Percentiles rank a stretch among this genome's conserved stretches.
Evolutionary conservation across 1,139 yeast genomes (phyloP).

Genomic region (Torulaspora globosa): DNA sequence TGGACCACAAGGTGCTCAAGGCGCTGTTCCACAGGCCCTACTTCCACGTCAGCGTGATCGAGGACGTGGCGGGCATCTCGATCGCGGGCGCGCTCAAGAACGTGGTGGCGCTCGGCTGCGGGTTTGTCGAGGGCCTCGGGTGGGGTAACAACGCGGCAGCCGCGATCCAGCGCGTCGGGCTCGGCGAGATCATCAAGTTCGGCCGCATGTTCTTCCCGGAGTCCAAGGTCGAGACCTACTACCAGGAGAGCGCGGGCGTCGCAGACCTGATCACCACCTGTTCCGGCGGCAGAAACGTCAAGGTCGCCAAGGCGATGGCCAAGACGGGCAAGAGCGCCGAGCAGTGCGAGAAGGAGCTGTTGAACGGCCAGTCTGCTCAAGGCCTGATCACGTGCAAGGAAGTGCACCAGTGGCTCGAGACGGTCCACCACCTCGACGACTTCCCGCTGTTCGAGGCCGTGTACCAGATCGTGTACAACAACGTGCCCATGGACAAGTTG

Average conservation of each 20-base stretch:
- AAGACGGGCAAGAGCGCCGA: constrained; percentile 64
- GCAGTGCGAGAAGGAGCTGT: constrained; percentile 74
- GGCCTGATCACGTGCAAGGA: constrained; percentile 87
- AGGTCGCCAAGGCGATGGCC: constrained; percentile 78
- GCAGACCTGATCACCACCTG: constrained; percentile 96
- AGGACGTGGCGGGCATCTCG: constrained; percentile 90
- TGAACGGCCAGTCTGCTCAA: constrained; percentile 93
- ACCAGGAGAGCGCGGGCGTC: constrained; percentile 91
- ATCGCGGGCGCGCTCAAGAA: constrained; percentile 94
- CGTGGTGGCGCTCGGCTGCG: constrained; percentile 89
- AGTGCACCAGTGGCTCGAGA: constrained; percentile 75
- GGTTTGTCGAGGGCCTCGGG: constrained; percentile 91
- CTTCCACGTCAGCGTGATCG: constrained; percentile 86
- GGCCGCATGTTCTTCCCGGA: constrained; percentile 71
- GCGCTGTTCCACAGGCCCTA: constrained; percentile 88
- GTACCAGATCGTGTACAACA: constrained; percentile 73
- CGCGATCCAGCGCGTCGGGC: constrained; percentile 91
- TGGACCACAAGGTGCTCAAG: constrained; percentile 64
- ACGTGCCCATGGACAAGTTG: constrained; percentile 57
- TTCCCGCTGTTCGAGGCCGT: constrained; percentile 89
- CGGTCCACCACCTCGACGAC: constrained; percentile 56
- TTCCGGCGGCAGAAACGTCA: constrained; percentile 92
- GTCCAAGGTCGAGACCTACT: constrained; percentile 71
- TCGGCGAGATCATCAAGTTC: constrained; percentile 80
- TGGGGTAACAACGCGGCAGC: constrained; percentile 99